Evolutionary conservation across 169 alveolate species (phyloP).

Genomic region (Plasmodium coatneyi): DNA sequence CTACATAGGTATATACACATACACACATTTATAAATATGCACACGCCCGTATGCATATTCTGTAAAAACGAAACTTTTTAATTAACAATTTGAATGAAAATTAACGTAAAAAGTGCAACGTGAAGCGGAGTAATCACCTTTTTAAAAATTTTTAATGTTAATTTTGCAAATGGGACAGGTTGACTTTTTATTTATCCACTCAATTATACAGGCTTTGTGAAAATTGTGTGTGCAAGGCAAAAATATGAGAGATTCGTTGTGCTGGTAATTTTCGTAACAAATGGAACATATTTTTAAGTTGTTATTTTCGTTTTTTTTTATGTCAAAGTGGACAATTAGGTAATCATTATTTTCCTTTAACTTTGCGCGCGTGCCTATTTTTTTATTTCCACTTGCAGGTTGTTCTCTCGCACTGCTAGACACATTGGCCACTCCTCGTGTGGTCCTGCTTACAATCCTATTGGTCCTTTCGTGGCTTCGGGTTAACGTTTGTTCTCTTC

Average conservation of each 20-base stretch:
- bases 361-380: background rate
- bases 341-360: conserved; percentile 31
- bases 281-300: conserved; percentile 57
- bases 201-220: conserved; percentile 57
- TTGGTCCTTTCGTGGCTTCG: background rate
- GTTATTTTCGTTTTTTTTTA: conserved; percentile 22
- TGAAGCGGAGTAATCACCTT: background rate
- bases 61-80: background rate
- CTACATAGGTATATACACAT: background rate
- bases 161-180: conserved; percentile 60
- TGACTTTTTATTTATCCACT: conserved; percentile 40
- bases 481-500: conserved; percentile 4
- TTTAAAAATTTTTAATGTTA: conserved; percentile 19
- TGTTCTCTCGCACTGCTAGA: conserved; percentile 1
- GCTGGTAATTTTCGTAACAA: conserved; percentile 65
- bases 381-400: conserved; percentile 7
- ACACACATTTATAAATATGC: background rate
- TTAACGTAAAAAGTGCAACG: background rate
- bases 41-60: background rate
- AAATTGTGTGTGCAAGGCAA: conserved; percentile 65
- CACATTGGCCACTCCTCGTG: conserved; percentile 28
- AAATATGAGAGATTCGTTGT: conserved; percentile 46
- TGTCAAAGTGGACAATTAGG: conserved; percentile 38
- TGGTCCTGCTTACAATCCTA: conserved; percentile 1
- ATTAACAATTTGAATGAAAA: background rate